Evolutionary conservation across 352 stramenopile genomes (phyloP), one percentile per base, ranked within the genome.

Genomic region (Globisporangium takayamanum): DNA sequence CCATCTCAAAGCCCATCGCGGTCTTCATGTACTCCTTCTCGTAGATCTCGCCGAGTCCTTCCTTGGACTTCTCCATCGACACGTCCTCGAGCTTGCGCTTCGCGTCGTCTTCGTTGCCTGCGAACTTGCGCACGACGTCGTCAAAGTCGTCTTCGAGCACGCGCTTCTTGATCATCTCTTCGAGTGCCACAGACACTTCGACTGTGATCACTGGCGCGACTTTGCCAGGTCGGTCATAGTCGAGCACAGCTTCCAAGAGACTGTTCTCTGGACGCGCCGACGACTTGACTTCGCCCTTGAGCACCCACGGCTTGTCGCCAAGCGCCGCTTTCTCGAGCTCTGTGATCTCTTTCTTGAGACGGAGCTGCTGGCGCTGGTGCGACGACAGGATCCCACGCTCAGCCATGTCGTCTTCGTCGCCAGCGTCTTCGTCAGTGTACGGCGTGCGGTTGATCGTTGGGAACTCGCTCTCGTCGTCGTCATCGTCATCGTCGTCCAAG

Each of bases 21-120:
- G 89, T 97, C 78, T 98, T 98, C 68, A 98, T 87, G 72, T 97
- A 98, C 71, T 98, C 93, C 55, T 95, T 92, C 67, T 98, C 93
- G 68, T 98, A 98, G 50, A 98, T 84, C 64, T 98, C 93, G 8
- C 93, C 93, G 30, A 97, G 74, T 50, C 90, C 88, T 52, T 95
- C 75, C 70, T 90, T 95, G 37, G 74, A 88, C 66, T 97, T 97
- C 70, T 97, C 87, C 82, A 92, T 95, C 18, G 89, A 97, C 50
- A 98, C 87, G 48, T 98, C 92, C 39, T 91, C 85, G 37, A 97
- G 70, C 66, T 97, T 95, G 11, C 86, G 82, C 67, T 94, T 89
- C 61, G 76, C 61, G 53, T 81, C 78, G 51, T 77, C 62, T 60
- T 94, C 81, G 57, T 92, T 91, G 12, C 71, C 70, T 26, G 76